These are phyloP conservation scores for Vanrija pseudolonga DNA, from an alignment of 1,284 basidiomycete species.

Conservation along the genomic window DNA sequence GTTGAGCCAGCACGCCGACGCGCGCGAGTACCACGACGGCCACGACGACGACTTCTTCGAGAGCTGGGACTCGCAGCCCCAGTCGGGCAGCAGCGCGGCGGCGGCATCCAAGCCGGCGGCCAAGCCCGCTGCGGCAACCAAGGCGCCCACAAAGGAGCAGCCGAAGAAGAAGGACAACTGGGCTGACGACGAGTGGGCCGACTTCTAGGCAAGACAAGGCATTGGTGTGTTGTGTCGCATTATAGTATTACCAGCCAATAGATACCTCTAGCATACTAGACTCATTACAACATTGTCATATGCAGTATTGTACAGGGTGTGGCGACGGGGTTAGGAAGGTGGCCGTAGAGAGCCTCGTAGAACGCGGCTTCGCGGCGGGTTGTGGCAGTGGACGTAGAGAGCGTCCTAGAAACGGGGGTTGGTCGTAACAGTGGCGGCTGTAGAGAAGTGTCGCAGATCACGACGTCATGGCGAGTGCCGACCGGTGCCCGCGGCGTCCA, in stretches of 20 bases:
- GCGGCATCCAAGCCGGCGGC: background rate
- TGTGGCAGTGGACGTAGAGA: no score
- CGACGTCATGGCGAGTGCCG: no score
- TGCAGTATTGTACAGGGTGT: background rate
- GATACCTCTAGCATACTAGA: slow-evolving; percentile 2
- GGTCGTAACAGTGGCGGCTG: no score
- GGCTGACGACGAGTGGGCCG: slow-evolving; percentile 45
- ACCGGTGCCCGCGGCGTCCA: no score
- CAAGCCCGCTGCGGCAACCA: slow-evolving; percentile 4
- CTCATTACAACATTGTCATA: slow-evolving; percentile 5
- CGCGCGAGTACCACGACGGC: slow-evolving; percentile 27
- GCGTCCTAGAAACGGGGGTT: no score
- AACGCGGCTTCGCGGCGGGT: no score
- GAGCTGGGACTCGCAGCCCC: slow-evolving; percentile 23
- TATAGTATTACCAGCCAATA: no score
- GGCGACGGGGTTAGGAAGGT: no score
- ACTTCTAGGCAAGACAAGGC: slow-evolving; percentile 23
- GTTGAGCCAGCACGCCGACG: slow-evolving; percentile 2
- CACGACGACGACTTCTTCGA: slow-evolving; percentile 41
- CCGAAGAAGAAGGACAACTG: slow-evolving; percentile 28
- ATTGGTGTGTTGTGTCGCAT: background rate
- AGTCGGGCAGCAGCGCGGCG: slow-evolving; percentile 1
- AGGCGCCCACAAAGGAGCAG: background rate
- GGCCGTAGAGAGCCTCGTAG: background rate
- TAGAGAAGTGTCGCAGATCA: no score